A percentile compares a stretch with the other conserved stretches of the same genome.
Evolutionary conservation across 768 basidiomycete species (phyloP).

Genomic region (Tephrocybe rancida): DNA sequence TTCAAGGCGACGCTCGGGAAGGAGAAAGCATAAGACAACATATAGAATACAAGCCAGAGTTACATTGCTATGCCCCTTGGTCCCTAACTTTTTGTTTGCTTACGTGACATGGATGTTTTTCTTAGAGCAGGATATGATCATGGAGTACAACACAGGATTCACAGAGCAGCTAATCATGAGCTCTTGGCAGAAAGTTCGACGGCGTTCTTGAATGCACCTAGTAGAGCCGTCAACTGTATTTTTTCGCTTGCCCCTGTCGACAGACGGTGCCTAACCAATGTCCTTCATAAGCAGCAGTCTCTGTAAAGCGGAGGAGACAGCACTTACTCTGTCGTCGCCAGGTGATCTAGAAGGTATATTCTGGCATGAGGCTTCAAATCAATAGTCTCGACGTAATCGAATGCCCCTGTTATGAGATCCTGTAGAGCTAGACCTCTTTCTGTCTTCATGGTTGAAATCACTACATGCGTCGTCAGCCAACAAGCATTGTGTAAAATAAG

Average conservation of each 20-base stretch:
- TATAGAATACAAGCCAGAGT: too few relatives aligned
- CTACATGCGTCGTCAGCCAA: slow-evolving; percentile 39
- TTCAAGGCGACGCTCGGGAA: background rate
- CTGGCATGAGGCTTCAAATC: slow-evolving; percentile 86
- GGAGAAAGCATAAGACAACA: background rate
- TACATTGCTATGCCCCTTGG: background rate
- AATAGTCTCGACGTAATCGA: slow-evolving; percentile 85
- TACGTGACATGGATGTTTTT: background rate
- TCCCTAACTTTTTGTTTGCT: background rate
- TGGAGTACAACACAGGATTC: background rate
- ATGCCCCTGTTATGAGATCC: slow-evolving; percentile 90
- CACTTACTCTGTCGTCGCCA: slow-evolving; percentile 94
- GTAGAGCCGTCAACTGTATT: slow-evolving; percentile 87
- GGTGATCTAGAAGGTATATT: slow-evolving; percentile 87
- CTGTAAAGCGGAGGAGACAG: background rate
- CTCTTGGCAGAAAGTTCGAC: slow-evolving; percentile 71
- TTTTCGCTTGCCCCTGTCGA: slow-evolving; percentile 94
- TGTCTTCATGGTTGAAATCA: slow-evolving; percentile 84
- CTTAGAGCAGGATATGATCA: background rate
- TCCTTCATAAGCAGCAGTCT: background rate
- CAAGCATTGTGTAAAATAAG: background rate
- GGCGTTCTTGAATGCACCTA: slow-evolving; percentile 92
- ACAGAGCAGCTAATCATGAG: slow-evolving; percentile 11
- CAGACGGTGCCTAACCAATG: slow-evolving; percentile 70
- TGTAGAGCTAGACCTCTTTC: slow-evolving; percentile 95